Evolutionary conservation across 768 basidiomycete species (phyloP).

Genomic region (Tubosaeta sp.): DNA sequence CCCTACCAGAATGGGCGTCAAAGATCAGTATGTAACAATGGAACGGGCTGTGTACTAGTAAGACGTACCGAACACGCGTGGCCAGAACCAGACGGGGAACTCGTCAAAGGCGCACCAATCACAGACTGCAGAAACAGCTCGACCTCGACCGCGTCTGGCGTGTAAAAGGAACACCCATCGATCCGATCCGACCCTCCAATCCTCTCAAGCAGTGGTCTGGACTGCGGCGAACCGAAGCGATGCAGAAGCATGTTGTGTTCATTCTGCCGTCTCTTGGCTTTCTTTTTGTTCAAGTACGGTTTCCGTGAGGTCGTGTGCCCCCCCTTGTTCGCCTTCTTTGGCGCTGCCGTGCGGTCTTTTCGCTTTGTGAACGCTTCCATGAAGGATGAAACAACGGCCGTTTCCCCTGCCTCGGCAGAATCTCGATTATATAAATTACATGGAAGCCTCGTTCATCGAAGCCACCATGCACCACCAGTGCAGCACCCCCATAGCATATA

Average conservation of each 20-base stretch:
- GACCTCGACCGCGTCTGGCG: constrained; percentile 15
- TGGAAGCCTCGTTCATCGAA: background rate
- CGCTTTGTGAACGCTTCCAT: background rate
- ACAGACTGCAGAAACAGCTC: constrained; percentile 25
- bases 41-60: constrained; percentile 3
- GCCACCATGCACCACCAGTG: background rate
- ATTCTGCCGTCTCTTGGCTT: constrained; percentile 3
- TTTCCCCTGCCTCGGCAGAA: too few relatives aligned
- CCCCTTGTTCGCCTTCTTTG: constrained; percentile 2
- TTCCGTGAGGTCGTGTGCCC: background rate
- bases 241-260: constrained; percentile 5
- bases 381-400: background rate
- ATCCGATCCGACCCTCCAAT: constrained; percentile 15
- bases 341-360: background rate
- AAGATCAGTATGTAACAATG: constrained; percentile 2
- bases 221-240: constrained; percentile 11
- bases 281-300: background rate
- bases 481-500: background rate
- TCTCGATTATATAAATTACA: background rate
- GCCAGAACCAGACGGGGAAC: background rate
- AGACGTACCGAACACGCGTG: constrained; percentile 20
- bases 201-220: constrained; percentile 18
- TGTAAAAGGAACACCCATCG: constrained; percentile 9
- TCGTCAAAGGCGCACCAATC: constrained; percentile 10
- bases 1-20: background rate